These are phyloP conservation scores for Podaxis rugospora DNA, from an alignment of 768 basidiomycete species.

Conservation along the genomic window DNA sequence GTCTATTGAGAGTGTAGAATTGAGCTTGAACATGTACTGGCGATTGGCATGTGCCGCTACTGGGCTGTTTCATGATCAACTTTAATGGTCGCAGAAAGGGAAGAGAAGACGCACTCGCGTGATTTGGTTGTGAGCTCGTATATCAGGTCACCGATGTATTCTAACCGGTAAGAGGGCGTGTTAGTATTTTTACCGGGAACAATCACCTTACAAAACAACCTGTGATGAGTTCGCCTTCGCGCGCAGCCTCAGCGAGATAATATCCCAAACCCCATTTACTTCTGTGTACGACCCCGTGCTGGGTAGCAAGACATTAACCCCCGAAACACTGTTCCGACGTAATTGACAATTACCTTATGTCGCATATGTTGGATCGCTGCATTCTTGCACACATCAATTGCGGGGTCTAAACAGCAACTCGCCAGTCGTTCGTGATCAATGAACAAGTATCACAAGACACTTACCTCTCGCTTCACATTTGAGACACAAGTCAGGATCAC, in stretches of 20 bases:
- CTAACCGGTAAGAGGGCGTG: not conserved
- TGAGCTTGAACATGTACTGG: constrained; percentile 16
- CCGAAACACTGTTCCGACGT: not conserved
- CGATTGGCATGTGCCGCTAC: constrained; percentile 9
- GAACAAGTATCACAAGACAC: not conserved
- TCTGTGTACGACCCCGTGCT: constrained; percentile 1
- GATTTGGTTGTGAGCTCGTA: constrained; percentile 12
- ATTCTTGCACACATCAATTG: constrained; percentile 1
- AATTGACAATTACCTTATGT: constrained; percentile 1
- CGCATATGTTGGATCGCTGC: constrained; percentile 4
- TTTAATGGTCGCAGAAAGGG: not conserved
- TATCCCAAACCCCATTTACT: constrained; percentile 14
- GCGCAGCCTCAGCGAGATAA: constrained; percentile 10
- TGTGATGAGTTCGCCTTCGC: constrained; percentile 11
- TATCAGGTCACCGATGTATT: constrained; percentile 16
- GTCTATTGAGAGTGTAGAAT: constrained; percentile 10
- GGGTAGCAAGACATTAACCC: not conserved
- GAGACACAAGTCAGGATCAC: constrained; percentile 47
- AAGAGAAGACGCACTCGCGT: constrained; percentile 11
- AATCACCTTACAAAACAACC: not conserved
- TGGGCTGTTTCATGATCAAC: not conserved
- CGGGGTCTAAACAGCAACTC: not conserved
- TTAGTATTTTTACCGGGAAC: too few species aligned
- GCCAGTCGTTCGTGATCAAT: not conserved
- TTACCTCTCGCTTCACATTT: constrained; percentile 30